Conservation (phyloP, 2,329 filamentous ascomycete species). For the Talaromyces pinophilus region DNA sequence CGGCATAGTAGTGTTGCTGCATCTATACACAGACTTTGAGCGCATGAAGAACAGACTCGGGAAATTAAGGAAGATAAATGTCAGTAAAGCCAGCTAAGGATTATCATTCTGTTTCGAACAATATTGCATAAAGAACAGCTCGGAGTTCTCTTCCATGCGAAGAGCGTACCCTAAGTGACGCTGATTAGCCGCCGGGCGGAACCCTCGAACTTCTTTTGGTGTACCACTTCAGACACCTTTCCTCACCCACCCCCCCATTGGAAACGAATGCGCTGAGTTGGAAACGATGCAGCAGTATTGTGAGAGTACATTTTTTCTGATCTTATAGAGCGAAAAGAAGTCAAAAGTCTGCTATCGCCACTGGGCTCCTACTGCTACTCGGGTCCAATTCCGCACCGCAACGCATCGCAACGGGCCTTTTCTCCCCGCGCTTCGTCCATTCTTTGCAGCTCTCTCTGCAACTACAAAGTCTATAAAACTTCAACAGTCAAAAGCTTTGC, state of each 20-base stretch:
- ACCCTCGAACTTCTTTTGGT: not conserved
- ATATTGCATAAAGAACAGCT: not conserved
- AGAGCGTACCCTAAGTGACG: not conserved
- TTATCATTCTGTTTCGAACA: not conserved
- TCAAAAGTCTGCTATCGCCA: not conserved
- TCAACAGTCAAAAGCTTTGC: not conserved
- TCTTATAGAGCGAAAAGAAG: not conserved
- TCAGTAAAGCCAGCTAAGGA: not conserved
- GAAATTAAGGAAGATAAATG: not conserved
- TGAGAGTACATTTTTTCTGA: not conserved
- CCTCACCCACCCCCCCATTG: not conserved
- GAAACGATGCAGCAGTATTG: constrained; percentile 5
- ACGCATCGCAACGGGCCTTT: not conserved
- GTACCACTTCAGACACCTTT: not conserved
- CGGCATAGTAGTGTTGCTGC: not conserved
- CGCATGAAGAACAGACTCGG: not conserved
- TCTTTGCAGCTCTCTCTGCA: not conserved
- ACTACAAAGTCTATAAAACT: not conserved
- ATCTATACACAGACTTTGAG: not conserved
- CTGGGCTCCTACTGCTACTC: not conserved
- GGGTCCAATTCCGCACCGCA: not conserved
- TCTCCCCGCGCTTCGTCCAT: not conserved
- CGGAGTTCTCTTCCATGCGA: not conserved
- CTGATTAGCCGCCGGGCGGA: constrained; percentile 4
- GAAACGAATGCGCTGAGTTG: not conserved